A percentile compares a stretch with the other conserved stretches of the same genome.
Evolutionary conservation across 1,284 basidiomycete species (phyloP).

Genomic region (Lentinula novae-zelandiae): DNA sequence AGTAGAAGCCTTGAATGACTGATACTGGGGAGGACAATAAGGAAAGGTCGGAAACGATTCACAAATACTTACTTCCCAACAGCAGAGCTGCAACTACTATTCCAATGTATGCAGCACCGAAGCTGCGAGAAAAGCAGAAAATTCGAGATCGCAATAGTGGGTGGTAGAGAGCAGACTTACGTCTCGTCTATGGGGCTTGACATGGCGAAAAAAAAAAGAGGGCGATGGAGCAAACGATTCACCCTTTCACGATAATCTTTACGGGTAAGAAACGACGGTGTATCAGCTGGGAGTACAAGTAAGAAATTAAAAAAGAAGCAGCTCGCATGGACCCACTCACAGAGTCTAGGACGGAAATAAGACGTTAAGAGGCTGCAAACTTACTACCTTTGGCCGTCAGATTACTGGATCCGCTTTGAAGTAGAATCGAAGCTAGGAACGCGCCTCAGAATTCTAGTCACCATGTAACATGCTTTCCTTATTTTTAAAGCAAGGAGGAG

Average conservation of each 20-base stretch:
- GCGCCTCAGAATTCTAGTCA: not conserved
- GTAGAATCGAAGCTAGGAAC: not conserved
- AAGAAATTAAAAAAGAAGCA: not conserved
- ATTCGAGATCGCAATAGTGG: not conserved
- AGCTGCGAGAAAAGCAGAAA: not conserved
- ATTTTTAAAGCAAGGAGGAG: too few species aligned
- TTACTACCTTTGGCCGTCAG: not conserved
- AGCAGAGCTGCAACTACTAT: not conserved
- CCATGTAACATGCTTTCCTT: too few species aligned
- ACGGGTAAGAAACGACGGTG: not conserved
- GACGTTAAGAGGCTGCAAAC: not conserved
- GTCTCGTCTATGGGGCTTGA: not conserved
- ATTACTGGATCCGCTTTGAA: not conserved
- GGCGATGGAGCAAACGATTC: not conserved
- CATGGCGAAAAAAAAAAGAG: not conserved
- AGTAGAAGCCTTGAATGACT: constrained; percentile 21
- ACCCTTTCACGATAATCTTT: not conserved
- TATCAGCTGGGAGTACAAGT: not conserved
- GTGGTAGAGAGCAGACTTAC: not conserved
- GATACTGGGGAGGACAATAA: constrained; percentile 11
- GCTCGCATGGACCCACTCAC: not conserved
- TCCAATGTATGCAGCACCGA: not conserved
- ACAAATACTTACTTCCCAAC: not conserved
- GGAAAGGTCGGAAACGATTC: not conserved
- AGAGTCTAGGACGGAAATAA: not conserved